These are phyloP conservation scores for Aplosporella prunicola DNA, from an alignment of 2,329 filamentous ascomycete genomes.

Conservation along the genomic window DNA sequence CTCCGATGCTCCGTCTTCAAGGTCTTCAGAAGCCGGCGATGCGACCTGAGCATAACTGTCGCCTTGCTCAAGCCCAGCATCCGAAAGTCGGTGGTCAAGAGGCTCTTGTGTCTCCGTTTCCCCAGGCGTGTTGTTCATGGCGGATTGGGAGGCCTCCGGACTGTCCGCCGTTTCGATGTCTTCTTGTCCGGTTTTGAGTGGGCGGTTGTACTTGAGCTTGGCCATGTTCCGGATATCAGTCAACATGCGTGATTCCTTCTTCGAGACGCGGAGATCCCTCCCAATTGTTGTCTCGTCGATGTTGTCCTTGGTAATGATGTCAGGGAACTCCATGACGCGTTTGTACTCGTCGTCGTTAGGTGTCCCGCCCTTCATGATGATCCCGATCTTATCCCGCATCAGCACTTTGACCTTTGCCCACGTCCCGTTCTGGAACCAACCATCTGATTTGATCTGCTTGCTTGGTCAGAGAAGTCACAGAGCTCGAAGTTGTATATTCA, in stretches of 20 bases:
- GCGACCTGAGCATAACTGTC: constrained; percentile 15
- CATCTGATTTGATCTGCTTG: constrained; percentile 42
- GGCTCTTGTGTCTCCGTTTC: constrained; percentile 19
- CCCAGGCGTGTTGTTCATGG: constrained; percentile 22
- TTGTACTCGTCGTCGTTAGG: constrained; percentile 28
- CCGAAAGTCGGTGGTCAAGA: background rate
- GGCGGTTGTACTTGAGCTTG: constrained; percentile 3
- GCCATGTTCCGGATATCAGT: constrained; percentile 8
- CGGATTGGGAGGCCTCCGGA: background rate
- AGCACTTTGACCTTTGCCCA: constrained; percentile 77
- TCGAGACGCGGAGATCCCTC: background rate
- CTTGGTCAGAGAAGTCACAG: constrained; percentile 1
- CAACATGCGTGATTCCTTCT: constrained; percentile 4
- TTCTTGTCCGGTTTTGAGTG: background rate
- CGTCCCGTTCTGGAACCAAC: constrained; percentile 77
- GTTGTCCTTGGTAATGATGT: constrained; percentile 21
- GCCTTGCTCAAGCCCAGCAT: background rate
- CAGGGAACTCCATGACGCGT: constrained; percentile 30
- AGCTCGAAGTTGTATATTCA: constrained; percentile 39
- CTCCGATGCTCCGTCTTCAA: constrained; percentile 12
- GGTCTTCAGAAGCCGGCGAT: constrained; percentile 5
- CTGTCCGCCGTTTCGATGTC: background rate
- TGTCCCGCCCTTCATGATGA: constrained; percentile 40
- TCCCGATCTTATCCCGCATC: constrained; percentile 72
- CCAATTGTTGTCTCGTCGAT: constrained; percentile 14